Percentiles rank a stretch among this genome's conserved stretches.
Conservation (phyloP, 768 basidiomycete genomes). For the Polyporus arcularius region DNA sequence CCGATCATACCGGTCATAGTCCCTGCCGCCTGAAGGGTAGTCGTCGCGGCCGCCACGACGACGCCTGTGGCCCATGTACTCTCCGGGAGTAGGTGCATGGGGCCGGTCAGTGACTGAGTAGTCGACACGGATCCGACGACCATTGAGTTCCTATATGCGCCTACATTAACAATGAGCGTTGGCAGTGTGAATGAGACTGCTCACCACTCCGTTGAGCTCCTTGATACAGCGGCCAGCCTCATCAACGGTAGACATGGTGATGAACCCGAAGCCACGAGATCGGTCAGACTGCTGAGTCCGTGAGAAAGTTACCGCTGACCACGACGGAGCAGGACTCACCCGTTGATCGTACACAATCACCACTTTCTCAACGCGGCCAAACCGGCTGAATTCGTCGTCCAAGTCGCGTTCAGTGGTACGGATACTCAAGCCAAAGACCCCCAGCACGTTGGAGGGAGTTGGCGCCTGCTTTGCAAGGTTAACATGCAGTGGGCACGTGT, state of each 20-base stretch:
- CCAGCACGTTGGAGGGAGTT: constrained; percentile 85
- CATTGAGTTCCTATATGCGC: constrained; percentile 77
- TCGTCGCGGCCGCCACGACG: constrained; percentile 43
- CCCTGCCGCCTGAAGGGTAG: constrained; percentile 30
- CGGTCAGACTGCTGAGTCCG: constrained; percentile 70
- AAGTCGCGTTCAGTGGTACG: constrained; percentile 92
- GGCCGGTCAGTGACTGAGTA: constrained; percentile 94
- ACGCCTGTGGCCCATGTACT: constrained; percentile 94
- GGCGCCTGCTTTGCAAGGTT: constrained; percentile 68
- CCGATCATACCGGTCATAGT: constrained; percentile 45
- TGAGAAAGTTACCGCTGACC: not conserved
- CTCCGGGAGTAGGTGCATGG: constrained; percentile 94
- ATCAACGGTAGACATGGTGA: constrained; percentile 87
- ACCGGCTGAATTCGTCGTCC: constrained; percentile 90
- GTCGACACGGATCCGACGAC: constrained; percentile 94
- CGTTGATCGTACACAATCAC: constrained; percentile 96
- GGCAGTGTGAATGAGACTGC: constrained; percentile 31
- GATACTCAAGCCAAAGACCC: constrained; percentile 98
- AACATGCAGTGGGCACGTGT: constrained; percentile 29
- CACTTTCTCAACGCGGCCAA: constrained; percentile 91
- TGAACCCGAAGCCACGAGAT: constrained; percentile 97
- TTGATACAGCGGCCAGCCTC: constrained; percentile 88
- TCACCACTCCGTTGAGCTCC: constrained; percentile 88
- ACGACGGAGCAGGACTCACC: constrained; percentile 50
- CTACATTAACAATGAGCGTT: constrained; percentile 7